These are phyloP conservation scores for Candida pseudoviswanathii DNA, from an alignment of 1,139 yeast species.

Conservation along the genomic window DNA sequence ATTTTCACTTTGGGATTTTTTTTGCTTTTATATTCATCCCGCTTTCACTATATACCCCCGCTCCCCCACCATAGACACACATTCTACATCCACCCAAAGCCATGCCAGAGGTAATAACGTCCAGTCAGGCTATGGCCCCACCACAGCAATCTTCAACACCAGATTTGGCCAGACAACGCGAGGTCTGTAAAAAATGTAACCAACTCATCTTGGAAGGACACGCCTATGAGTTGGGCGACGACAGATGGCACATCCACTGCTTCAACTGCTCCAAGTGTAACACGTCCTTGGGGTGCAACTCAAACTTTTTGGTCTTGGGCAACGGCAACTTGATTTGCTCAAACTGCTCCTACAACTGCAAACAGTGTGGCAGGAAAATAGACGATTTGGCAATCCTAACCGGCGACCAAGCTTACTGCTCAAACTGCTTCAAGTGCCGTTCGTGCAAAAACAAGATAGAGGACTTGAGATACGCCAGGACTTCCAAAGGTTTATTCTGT, in stretches of 20 bases:
- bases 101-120: constrained; percentile 8
- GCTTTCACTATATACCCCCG: too few species aligned
- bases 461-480: constrained; percentile 88
- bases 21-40: too few species aligned
- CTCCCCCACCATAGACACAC: too few species aligned
- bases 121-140: neutral
- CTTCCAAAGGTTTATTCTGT: constrained; percentile 92
- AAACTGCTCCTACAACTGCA: constrained; percentile 87
- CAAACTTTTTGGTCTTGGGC: constrained; percentile 87
- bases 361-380: constrained; percentile 84
- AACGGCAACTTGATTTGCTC: constrained; percentile 91
- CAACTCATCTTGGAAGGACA: constrained; percentile 68
- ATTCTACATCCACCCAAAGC: neutral
- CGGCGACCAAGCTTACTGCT: constrained; percentile 93
- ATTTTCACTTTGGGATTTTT: too few species aligned
- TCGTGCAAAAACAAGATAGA: constrained; percentile 87
- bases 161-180: constrained; percentile 17
- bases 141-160: neutral
- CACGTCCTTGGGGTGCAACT: constrained; percentile 77
- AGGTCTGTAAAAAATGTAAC: constrained; percentile 46
- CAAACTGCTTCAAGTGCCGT: constrained; percentile 87
- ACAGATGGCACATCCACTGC: constrained; percentile 94
- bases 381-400: constrained; percentile 96
- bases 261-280: constrained; percentile 87
- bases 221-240: constrained; percentile 84